Base-by-base conservation (phyloP, 2,329 filamentous ascomycete species). In the Didymella lethalis region DNA sequence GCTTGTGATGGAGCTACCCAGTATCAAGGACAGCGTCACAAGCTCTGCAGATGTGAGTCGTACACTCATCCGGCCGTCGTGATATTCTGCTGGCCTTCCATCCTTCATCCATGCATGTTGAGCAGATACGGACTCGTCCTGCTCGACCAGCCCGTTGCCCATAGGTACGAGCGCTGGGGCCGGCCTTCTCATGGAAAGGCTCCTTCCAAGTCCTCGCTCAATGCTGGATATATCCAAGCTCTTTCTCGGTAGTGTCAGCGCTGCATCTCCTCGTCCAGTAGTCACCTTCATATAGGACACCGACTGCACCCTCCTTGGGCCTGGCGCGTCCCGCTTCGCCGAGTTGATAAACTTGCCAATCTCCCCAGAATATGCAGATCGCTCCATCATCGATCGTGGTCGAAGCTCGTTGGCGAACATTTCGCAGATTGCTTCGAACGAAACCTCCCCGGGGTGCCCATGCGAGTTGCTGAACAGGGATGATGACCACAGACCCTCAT, bases 401-500 rank as follows among this genome's bases (percentile, higher is more conserved):
- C 65, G 62, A 23, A 75, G 45, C 48, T 69, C 66, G 20, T 64
- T 62, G 26, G 70, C 69, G 50, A 75, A 74, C 12, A 59, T 63
- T 16, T 72, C 64, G 61, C 71, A 69, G 12, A 76, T 46, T 28
- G 51, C 46, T 26, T 72, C 67, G 20, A 75, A 64, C 26, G 65
- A 48, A 25, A 72, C 14, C n/a, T 70, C 65, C 47, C 69, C 68
- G 29, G 64, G 63, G 40, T 66, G 60, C 20, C 54, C 64, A 54
- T 70, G 66, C 28, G 68, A 54, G 23, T 54, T 46, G 52, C 65
- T 50, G 63, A 75, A 70, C 46, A 76, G 43, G 38, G 67, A 50
- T 16, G 71, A 73, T 18, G 65, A 65, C 47, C 68, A 66, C 12
- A 74, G 12, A 2, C 64, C 67, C 45, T 76, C 72, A 54, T 76